These are phyloP conservation scores for Geosiphon pyriformis DNA, from an alignment of 192 early-diverging fungal genomes.

Conservation along the genomic window DNA sequence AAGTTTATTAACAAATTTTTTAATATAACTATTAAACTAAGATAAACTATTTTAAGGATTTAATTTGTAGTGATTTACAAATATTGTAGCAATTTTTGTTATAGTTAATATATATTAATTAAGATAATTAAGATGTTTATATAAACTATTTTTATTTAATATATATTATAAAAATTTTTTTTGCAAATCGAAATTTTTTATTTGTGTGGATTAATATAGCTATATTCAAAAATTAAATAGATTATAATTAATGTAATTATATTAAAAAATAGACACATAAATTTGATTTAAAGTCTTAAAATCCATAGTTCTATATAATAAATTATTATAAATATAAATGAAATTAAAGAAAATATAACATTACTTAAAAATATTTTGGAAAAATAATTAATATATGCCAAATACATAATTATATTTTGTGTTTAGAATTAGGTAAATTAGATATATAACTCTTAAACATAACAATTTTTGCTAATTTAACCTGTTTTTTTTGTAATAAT, in stretches of 20 bases:
- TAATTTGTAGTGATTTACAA: constrained; percentile 9
- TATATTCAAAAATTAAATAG: constrained; percentile 19
- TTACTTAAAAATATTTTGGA: constrained; percentile 10
- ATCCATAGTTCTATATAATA: constrained; percentile 21
- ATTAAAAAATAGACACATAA: constrained; percentile 15
- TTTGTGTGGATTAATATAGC: neutral
- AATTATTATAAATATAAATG: constrained; percentile 18
- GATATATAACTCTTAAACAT: neutral
- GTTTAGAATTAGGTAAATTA: neutral
- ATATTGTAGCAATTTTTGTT: constrained; percentile 9
- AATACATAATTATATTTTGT: neutral
- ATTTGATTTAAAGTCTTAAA: constrained; percentile 11
- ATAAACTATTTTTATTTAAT: constrained; percentile 4
- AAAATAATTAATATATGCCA: constrained; percentile 14
- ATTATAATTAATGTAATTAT: constrained; percentile 14
- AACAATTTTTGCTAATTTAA: neutral
- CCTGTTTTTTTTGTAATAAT: neutral
- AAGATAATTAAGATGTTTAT: constrained; percentile 8
- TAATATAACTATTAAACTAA: neutral
- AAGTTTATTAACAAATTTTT: constrained; percentile 13
- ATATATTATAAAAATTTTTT: constrained; percentile 11
- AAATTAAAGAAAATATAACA: constrained; percentile 21
- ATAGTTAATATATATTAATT: constrained; percentile 3
- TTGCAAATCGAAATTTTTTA: constrained; percentile 13
- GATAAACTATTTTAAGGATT: constrained; percentile 1